These are phyloP conservation scores for Panus rudis DNA, from an alignment of 768 basidiomycete genomes.

Conservation along the genomic window DNA sequence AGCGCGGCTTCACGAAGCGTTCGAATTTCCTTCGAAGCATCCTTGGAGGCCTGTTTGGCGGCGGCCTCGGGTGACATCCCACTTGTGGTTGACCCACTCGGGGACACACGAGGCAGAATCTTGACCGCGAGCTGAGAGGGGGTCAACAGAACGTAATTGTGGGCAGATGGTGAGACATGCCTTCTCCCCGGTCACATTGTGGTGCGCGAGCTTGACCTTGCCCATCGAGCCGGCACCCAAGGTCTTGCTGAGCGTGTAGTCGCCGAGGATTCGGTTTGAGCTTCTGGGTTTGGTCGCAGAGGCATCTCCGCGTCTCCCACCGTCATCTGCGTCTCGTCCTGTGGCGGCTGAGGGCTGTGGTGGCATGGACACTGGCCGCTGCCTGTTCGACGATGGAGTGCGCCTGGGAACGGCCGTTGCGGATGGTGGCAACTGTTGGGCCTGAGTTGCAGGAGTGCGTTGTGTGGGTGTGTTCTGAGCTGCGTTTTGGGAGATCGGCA, in stretches of 20 bases:
- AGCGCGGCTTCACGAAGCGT: constrained; percentile 94
- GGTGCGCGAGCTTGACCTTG: constrained; percentile 94
- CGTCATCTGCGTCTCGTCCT: constrained; percentile 22
- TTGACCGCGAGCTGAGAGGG: constrained; percentile 85
- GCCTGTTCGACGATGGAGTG: constrained; percentile 27
- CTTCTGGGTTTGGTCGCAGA: constrained; percentile 22
- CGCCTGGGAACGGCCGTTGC: constrained; percentile 19
- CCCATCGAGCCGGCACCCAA: constrained; percentile 98
- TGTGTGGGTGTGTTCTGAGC: constrained; percentile 20
- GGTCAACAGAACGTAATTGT: background rate
- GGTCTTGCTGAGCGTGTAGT: constrained; percentile 95
- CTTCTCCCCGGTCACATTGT: constrained; percentile 87
- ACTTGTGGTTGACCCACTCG: constrained; percentile 36
- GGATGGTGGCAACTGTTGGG: constrained; percentile 24
- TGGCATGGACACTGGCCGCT: constrained; percentile 71
- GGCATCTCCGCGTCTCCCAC: constrained; percentile 14
- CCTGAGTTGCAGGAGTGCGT: constrained; percentile 4
- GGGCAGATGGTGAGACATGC: constrained; percentile 39
- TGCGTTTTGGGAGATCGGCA: constrained; percentile 41
- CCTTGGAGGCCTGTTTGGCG: constrained; percentile 78
- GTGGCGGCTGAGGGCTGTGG: constrained; percentile 37
- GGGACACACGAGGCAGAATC: constrained; percentile 85
- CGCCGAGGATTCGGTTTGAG: constrained; percentile 66
- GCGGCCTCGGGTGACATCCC: constrained; percentile 35
- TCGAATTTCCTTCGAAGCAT: constrained; percentile 93